Base-by-base conservation (phyloP, 768 basidiomycete genomes). In the Calvatia gigantea region DNA sequence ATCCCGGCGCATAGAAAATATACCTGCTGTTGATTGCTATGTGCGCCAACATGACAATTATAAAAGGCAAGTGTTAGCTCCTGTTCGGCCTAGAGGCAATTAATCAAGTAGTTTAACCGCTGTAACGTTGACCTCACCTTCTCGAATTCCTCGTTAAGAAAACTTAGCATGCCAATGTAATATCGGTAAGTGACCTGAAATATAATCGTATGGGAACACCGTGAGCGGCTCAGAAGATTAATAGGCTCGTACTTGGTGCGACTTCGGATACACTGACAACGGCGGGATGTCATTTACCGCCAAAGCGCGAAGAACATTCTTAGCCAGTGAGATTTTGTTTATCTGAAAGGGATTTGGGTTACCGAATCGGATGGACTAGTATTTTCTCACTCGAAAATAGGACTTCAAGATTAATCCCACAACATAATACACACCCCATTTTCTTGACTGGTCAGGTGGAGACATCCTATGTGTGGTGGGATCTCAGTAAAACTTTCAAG, bases 111-210 rank as follows among this genome's bases (percentile, higher is more conserved):
- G n/a, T 33, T 60, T 68, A 9, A 29, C 45, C 17, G 15, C 31
- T 19, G 19, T 15, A 42, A 33, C 6, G 8, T 11, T 23, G 47
- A 27, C 37, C 41, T 37, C 12, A 87, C 92, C 74, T 93, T 93
- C 35, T 74, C 77, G 65, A 92, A 95, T 46, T 96, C 89, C 67
- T 98, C 97, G 64, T 91, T 91, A 58, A 98, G 70, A 72, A 98
- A 98, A 65, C 85, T 87, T 58, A 98, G 78, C 85, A 98, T 91
- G 59, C 96, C 97, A 45, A 97, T 72, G 67, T 98, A 98, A 75
- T 96, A 99, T 58, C 86, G 79, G 72, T 90, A 97, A 21, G 95
- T 95, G 48, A 97, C 93, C 89, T 94, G 73, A 60, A 57, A 55
- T 45, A 39, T 65, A 44, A 66, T 63, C 21, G 7, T 25, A 15